Conservation (phyloP, 148 eudicot genomes). For the Polygonum aviculare region DNA sequence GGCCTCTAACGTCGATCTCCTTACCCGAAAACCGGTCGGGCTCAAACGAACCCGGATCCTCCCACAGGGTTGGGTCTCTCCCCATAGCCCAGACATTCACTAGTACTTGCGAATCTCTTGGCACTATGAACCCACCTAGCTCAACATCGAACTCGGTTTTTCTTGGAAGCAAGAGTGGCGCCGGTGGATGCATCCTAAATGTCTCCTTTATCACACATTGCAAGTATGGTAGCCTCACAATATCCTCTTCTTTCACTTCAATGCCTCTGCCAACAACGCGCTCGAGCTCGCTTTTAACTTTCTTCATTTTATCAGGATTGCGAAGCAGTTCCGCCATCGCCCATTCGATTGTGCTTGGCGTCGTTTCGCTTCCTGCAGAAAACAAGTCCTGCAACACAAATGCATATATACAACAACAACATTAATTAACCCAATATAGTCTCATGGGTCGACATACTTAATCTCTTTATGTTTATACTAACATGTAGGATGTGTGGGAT, state of each 20-base stretch:
- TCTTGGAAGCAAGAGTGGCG: not conserved
- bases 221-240: not conserved
- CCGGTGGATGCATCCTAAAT: not conserved
- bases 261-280: slow-evolving; percentile 12
- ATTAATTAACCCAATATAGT: no score
- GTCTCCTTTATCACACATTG: not conserved
- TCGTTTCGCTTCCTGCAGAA: not conserved
- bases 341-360: slow-evolving; percentile 14
- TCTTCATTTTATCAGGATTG: no score
- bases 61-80: slow-evolving; percentile 22
- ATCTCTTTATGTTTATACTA: no score
- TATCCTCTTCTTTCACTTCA: not conserved
- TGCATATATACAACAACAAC: no score
- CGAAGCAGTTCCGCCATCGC: no score
- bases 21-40: slow-evolving; percentile 29
- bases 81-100: slow-evolving; percentile 6
- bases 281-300: no score
- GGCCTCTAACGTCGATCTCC: slow-evolving; percentile 22
- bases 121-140: not conserved
- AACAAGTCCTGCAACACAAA: not conserved
- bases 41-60: slow-evolving; percentile 18
- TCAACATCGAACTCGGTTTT: slow-evolving; percentile 11
- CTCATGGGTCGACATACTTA: no score
- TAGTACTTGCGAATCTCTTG: not conserved
- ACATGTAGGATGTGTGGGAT: no score